These are phyloP conservation scores for Oryza longistaminata DNA, from an alignment of 176 grass and related monocot genomes.

Conservation along the genomic window DNA sequence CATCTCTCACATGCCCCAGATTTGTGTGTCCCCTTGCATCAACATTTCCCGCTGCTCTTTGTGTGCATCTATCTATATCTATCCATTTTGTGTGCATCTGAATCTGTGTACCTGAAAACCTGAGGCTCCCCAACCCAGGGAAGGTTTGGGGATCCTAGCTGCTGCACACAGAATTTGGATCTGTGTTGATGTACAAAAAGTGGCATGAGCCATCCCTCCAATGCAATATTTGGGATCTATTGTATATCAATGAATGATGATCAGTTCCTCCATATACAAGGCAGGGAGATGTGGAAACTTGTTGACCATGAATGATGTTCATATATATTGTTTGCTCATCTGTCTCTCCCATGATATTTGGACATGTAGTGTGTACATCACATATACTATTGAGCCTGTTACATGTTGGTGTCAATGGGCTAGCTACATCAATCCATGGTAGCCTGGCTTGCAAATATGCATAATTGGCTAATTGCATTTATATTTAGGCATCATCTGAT, in stretches of 20 bases:
- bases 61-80: neutral
- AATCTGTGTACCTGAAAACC: slow-evolving; percentile 56
- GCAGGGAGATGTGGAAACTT: slow-evolving; percentile 10
- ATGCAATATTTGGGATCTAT: slow-evolving; percentile 27
- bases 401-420: neutral
- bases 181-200: slow-evolving; percentile 31
- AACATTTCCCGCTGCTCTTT: neutral
- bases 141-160: neutral
- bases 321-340: neutral
- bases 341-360: neutral
- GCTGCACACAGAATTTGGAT: slow-evolving; percentile 34
- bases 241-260: neutral
- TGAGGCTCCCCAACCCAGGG: slow-evolving; percentile 45
- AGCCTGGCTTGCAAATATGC: neutral
- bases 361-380: neutral
- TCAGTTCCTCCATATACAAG: neutral
- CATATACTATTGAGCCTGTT: neutral
- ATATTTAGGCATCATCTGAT: neutral
- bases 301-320: slow-evolving; percentile 21
- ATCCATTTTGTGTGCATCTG: slow-evolving; percentile 23
- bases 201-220: slow-evolving; percentile 34
- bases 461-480: neutral
- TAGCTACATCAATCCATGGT: neutral
- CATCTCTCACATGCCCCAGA: slow-evolving; percentile 47
- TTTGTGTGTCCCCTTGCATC: slow-evolving; percentile 25